Base-by-base conservation (phyloP, 352 stramenopile species). In the Globisporangium barbulae region DNA sequence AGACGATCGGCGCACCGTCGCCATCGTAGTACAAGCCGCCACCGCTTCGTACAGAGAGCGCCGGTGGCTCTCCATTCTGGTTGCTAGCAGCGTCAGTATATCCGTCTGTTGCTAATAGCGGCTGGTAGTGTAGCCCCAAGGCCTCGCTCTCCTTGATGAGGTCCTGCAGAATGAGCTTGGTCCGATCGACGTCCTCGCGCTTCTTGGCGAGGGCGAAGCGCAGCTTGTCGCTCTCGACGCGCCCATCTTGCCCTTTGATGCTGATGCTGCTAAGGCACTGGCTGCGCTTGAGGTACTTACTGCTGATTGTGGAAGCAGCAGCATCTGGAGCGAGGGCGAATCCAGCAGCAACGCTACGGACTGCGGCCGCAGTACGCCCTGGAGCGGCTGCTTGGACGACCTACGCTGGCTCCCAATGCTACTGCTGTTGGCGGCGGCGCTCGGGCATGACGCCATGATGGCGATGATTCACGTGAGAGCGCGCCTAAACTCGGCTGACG, bases 71-170 rank as follows among this genome's bases (percentile, higher is more conserved):
- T 2, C 78, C 73, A 39, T 10, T 58, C 33, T 74, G 72, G 28
- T 73, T 78, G 64, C 61, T 41, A 41, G 13, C 35, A 15, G 8
- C 3, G 10, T 41, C 0, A 15, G 1, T 15, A 41, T 15, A 28
- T 28, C 25, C 73, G 0, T 25, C 31, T 15, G 28, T 7, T 55
- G 28, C 28, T 4, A 22, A 17, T 33, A n/a, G 25, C 9, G 53
- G 22, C n/a, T 58, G 42, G 58, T 89, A 89, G 61, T 85, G 76
- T 49, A 93, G 63, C 1, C 84, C 84, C 0, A 93, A 72, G 3
- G 84, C 84, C 31, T 79, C 74, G 45, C 81, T 90, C 60, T 94
- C 81, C 53, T 90, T 89, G 57, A 89, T 73, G n/a, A 94, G 64
- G 47, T 92, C 86, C 37, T 90, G 81, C 53, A 92, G 65, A 2